Conservation (phyloP, 306 rosid genomes). For the Coriaria nepalensis region DNA sequence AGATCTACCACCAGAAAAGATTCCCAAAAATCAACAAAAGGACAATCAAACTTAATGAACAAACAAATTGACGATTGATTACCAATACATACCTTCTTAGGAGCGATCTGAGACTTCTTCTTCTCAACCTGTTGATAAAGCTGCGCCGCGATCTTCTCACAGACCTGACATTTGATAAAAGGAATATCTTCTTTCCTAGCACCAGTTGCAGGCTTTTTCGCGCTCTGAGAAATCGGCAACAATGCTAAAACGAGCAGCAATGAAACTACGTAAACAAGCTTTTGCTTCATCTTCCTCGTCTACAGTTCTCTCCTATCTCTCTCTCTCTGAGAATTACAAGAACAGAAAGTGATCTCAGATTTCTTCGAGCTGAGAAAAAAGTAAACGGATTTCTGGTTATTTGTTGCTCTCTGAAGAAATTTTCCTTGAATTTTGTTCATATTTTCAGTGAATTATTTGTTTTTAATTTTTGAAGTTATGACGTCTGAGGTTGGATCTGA, state of each 20-base stretch:
- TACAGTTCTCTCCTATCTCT: constrained; percentile 1
- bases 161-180: constrained; percentile 76
- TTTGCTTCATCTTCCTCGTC: constrained; percentile 30
- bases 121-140: constrained; percentile 54
- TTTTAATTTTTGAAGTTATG: no score
- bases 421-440: no score
- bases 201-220: constrained; percentile 42
- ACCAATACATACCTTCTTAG: constrained; percentile 57
- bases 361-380: no score
- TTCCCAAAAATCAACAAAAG: neutral
- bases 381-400: no score
- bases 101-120: constrained; percentile 60
- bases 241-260: constrained; percentile 32
- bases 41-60: constrained; percentile 7
- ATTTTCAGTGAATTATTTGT: no score
- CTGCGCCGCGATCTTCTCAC: constrained; percentile 74
- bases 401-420: no score
- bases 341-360: neutral
- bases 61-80: constrained; percentile 1
- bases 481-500: no score
- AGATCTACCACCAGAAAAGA: constrained; percentile 38
- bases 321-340: constrained; percentile 2
- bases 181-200: constrained; percentile 85
- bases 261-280: constrained; percentile 18
- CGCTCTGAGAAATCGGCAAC: constrained; percentile 39